Evolutionary conservation across 2,329 filamentous ascomycete genomes (phyloP), one percentile per base, ranked within the genome.

Genomic region (Aureobasidium sp.): DNA sequence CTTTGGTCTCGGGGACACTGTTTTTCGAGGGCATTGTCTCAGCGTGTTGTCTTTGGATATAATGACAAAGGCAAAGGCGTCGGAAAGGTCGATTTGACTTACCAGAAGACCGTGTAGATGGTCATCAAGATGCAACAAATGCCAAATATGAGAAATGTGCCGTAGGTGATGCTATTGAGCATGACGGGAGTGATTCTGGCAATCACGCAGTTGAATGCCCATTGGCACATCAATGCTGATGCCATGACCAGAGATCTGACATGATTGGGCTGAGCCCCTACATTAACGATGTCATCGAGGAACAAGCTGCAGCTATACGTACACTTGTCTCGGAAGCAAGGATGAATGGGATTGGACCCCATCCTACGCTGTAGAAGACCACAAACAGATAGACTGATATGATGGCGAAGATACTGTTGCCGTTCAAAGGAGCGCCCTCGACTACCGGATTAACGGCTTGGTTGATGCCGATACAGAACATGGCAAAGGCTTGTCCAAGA

Each of bases 391-490:
- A 81, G 5, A 82, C 77, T 68, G 79, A 81, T 57, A 81, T 74
- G 70, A 82, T 80, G 9, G 77, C 75, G 53, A 81, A 77, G 50
- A 73, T 75, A 49, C 86, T 87, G 12, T 87, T 85, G 0, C 83
- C 77, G 1, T 85, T 82, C 22, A 88, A 83, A 5, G 77, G 68
- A 2, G 76, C 68, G 7, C 80, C 82, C 5, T 71, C 67, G 1
- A 82, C 69, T 0, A 85, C 85, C 0, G 84, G 83, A 63, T 81
- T 76, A 19, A 70, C 64, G 27, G 68, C 68, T 42, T 44, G 57
- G 29, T 60, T 52, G 57, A 60, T 47, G n/a, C 70, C 73, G 47
- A 75, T 73, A 64, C 74, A 74, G 64, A 70, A 74, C 76, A 79
- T 78, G 60, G 74, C 73, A 62, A 77, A 77, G 0, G 75, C 74